These are phyloP conservation scores for Cydonia oblonga DNA, from an alignment of 331 rosid genomes.

Conservation along the genomic window DNA sequence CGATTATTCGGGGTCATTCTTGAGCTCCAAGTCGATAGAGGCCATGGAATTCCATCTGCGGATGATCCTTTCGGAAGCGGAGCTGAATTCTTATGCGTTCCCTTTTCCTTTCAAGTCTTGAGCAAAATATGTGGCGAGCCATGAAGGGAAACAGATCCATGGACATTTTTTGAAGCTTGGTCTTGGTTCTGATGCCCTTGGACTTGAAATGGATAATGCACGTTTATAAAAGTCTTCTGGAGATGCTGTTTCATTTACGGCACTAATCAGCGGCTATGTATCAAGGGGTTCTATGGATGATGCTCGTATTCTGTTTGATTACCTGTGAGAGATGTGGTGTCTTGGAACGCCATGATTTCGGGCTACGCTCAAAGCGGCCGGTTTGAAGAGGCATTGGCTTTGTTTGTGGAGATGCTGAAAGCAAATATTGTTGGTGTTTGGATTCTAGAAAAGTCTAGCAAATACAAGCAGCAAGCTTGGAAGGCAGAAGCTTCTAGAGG, in stretches of 20 bases:
- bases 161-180: constrained; percentile 53
- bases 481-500: too few relatives aligned
- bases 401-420: constrained; percentile 48
- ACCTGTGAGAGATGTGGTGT: constrained; percentile 47
- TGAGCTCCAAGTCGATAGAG: constrained; percentile 24
- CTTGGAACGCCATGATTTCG: constrained; percentile 85
- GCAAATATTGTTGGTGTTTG: constrained; percentile 4
- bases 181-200: constrained; percentile 36
- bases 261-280: constrained; percentile 54
- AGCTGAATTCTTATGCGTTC: constrained; percentile 69
- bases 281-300: constrained; percentile 42
- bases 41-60: constrained; percentile 27
- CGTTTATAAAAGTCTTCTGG: constrained; percentile 39
- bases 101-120: constrained; percentile 63
- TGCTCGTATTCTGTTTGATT: constrained; percentile 53
- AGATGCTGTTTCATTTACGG: constrained; percentile 68
- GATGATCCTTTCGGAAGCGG: constrained; percentile 33
- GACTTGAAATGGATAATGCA: constrained; percentile 37
- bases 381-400: constrained; percentile 46
- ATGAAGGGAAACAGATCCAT: constrained; percentile 57
- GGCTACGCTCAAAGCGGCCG: constrained; percentile 49
- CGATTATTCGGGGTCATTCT: constrained; percentile 50
- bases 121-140: constrained; percentile 31
- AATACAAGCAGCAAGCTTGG: too few relatives aligned
- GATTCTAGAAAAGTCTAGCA: too few relatives aligned